Evolutionary conservation across 169 alveolate genomes (phyloP).

Genomic region (Eimeria sp.): DNA sequence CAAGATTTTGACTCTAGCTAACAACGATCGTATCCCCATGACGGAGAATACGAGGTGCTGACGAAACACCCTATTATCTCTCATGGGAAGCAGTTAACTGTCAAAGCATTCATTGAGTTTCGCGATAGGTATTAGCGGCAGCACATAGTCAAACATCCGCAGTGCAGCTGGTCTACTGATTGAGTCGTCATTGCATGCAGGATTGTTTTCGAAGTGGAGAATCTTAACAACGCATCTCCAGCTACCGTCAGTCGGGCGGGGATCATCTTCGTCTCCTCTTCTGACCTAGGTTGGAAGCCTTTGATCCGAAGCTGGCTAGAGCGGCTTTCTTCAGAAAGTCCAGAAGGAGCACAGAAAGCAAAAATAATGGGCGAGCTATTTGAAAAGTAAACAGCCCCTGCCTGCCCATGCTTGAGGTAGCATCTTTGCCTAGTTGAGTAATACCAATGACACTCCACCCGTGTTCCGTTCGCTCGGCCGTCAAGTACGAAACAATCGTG

Average conservation of each 20-base stretch:
- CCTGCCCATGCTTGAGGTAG: neutral
- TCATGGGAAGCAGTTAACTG: neutral
- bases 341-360: conserved; percentile 89
- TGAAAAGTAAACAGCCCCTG: conserved; percentile 86
- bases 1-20: conserved; percentile 96
- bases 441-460: neutral
- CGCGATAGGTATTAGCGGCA: neutral
- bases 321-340: conserved; percentile 85
- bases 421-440: neutral
- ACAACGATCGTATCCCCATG: conserved; percentile 98
- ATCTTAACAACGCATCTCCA: conserved; percentile 96
- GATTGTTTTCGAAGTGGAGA: conserved; percentile 97
- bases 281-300: conserved; percentile 97
- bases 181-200: conserved; percentile 84
- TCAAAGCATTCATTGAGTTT: neutral
- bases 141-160: neutral
- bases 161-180: neutral
- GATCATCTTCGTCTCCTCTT: conserved; percentile 95
- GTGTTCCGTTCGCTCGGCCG: neutral
- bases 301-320: conserved; percentile 94
- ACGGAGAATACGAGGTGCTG: conserved; percentile 91
- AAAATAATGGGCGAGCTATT: conserved; percentile 88
- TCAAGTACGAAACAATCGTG: neutral
- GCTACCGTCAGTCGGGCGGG: conserved; percentile 98
- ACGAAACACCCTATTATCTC: neutral